These are phyloP conservation scores for Aurinia saxatilis DNA, from an alignment of 345 rosid species.

Conservation along the genomic window DNA sequence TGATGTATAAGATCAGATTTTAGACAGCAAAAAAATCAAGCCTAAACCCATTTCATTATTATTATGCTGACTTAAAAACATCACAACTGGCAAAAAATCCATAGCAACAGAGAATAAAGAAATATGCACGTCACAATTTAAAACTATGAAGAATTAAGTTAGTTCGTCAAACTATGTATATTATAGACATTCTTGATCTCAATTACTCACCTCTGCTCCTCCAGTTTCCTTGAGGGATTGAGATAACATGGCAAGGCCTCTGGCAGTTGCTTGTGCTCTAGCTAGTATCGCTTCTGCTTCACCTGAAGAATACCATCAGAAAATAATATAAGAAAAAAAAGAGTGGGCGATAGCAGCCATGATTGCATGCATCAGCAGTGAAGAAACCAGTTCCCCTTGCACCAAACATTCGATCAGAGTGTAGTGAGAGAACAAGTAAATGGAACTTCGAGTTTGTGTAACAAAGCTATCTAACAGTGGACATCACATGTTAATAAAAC, in stretches of 20 bases:
- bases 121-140: neutral
- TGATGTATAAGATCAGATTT: neutral
- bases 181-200: neutral
- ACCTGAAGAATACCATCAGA: conserved; percentile 40
- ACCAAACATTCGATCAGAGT: neutral
- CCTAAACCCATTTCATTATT: neutral
- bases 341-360: neutral
- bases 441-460: neutral
- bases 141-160: conserved; percentile 9
- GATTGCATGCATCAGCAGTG: neutral
- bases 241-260: conserved; percentile 65
- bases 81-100: neutral
- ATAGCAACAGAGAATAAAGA: neutral
- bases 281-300: conserved; percentile 92
- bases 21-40: neutral
- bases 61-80: neutral
- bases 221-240: conserved; percentile 66
- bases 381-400: neutral
- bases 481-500: neutral
- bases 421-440: neutral
- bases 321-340: neutral
- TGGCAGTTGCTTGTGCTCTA: conserved; percentile 79
- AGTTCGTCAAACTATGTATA: neutral
- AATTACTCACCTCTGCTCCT: conserved; percentile 70
- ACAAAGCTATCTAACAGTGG: neutral